Percentiles rank a stretch among this genome's conserved stretches.
Conservation (phyloP, 257 asterid species). For the Petunia axillaris region DNA sequence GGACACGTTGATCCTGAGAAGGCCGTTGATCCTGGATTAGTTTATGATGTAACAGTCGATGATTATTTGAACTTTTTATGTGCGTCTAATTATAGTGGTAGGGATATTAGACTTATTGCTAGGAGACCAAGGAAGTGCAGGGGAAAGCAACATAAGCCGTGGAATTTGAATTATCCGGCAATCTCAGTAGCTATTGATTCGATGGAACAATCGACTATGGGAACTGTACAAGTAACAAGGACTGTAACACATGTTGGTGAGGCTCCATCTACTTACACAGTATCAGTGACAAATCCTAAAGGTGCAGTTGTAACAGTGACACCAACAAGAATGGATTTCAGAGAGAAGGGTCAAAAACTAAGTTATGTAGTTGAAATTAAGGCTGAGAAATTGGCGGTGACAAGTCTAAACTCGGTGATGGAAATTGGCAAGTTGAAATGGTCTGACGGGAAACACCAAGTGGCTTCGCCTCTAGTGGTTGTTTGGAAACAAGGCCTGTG, state of each 20-base stretch:
- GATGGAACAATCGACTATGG: background rate
- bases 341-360: slow-evolving; percentile 46
- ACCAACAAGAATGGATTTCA: slow-evolving; percentile 56
- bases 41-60: slow-evolving; percentile 50
- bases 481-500: slow-evolving; percentile 54
- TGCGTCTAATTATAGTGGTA: slow-evolving; percentile 51
- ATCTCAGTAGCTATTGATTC: slow-evolving; percentile 54
- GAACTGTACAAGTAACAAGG: slow-evolving; percentile 42
- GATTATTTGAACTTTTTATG: slow-evolving; percentile 77
- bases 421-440: slow-evolving; percentile 67
- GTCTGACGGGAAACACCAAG: slow-evolving; percentile 66
- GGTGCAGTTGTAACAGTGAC: slow-evolving; percentile 46
- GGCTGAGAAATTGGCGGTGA: slow-evolving; percentile 50
- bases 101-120: slow-evolving; percentile 49
- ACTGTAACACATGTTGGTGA: slow-evolving; percentile 64
- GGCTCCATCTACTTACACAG: slow-evolving; percentile 39
- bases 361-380: slow-evolving; percentile 51
- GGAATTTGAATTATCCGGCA: slow-evolving; percentile 85
- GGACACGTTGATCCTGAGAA: slow-evolving; percentile 81
- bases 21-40: slow-evolving; percentile 81
- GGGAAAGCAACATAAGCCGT: slow-evolving; percentile 44
- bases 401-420: slow-evolving; percentile 43
- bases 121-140: slow-evolving; percentile 43
- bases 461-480: slow-evolving; percentile 70
- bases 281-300: slow-evolving; percentile 43